Evolutionary conservation across 495 filamentous ascomycete species (phyloP).

Genomic region (Neurospora cerealis): DNA sequence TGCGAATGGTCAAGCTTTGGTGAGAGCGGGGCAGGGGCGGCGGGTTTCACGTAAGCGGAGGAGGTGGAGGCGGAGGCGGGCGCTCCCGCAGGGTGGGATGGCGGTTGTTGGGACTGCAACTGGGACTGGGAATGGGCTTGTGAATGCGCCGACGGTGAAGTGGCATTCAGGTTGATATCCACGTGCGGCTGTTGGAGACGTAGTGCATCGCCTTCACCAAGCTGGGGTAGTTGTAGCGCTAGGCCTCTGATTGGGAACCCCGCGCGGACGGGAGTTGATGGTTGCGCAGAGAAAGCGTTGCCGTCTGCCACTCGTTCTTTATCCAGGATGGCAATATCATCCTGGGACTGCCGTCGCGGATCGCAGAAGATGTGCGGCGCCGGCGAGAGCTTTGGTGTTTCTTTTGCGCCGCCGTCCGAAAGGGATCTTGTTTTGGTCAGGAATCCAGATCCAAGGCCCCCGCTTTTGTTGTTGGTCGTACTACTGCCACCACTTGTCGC

Average conservation of each 20-base stretch:
- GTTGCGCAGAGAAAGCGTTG: conserved; percentile 3
- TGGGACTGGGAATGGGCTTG: not conserved
- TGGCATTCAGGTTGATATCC: not conserved
- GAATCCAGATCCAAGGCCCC: not conserved
- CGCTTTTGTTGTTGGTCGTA: conserved; percentile 5
- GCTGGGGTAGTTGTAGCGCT: conserved; percentile 59
- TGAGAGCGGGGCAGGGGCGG: conserved; percentile 49
- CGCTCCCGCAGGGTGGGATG: conserved; percentile 2
- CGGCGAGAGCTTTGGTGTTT: conserved; percentile 47
- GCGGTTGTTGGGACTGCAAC: not conserved
- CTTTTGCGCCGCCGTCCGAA: conserved; percentile 35
- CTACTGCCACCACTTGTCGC: not conserved
- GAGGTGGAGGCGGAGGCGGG: conserved; percentile 30
- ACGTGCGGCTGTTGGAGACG: not conserved
- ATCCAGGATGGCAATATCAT: conserved; percentile 55
- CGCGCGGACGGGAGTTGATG: conserved; percentile 48
- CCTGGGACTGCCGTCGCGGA: conserved; percentile 53
- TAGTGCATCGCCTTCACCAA: conserved; percentile 2
- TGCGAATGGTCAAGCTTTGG: conserved; percentile 77
- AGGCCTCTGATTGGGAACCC: conserved; percentile 50
- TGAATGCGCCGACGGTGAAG: not conserved
- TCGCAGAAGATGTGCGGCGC: conserved; percentile 52
- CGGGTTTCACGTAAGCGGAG: conserved; percentile 45
- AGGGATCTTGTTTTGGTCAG: conserved; percentile 34
- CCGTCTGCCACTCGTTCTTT: conserved; percentile 16